Evolutionary conservation across 78 protist species (phyloP), one percentile per base, ranked within the genome.

Genomic region (Goniomonas avonlea): DNA sequence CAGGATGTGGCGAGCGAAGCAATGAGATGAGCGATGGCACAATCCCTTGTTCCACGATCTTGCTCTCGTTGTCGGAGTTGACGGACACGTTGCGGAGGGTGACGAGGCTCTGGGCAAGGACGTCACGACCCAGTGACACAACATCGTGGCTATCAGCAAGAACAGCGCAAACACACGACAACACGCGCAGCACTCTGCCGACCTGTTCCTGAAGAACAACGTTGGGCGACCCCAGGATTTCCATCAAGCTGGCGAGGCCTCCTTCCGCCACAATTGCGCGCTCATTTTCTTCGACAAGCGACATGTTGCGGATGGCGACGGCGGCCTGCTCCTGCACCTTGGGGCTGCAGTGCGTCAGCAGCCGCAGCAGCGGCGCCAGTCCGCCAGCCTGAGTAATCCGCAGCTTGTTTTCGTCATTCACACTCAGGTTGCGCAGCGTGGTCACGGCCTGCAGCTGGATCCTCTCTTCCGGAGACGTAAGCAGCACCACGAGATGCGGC

Each of bases 41-140:
- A 39, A 63, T 43, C n/a, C 73, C 73, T 15, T 66, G 55, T 5
- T 11, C 73, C 23, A 68, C 75, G 25, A 68, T 68, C 32, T 68
- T 68, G 48, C 35, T 13, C 75, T 68, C 75, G 75, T 68, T 68
- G 75, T 68, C 75, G 38, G 75, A 53, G 75, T 68, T 68, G 58
- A 68, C 75, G 31, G 75, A 68, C 4, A 68, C 59, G 56, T 68
- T 68, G 32, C 75, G 75, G 38, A 68, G 58, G 5, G 59, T 35
- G 35, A 68, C 75, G 8, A n/a, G n/a, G n/a, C n/a, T n/a, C n/a
- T n/a, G n/a, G n/a, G n/a, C n/a, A n/a, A n/a, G n/a, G n/a, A n/a
- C n/a, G n/a, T n/a, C n/a, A n/a, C n/a, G n/a, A n/a, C n/a, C n/a
- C n/a, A n/a, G n/a, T n/a, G n/a, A n/a, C n/a, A n/a, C n/a, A n/a